phyloP scores from a whole-genome alignment of 2,329 filamentous ascomycete species.

The Xylaria sp. region DNA sequence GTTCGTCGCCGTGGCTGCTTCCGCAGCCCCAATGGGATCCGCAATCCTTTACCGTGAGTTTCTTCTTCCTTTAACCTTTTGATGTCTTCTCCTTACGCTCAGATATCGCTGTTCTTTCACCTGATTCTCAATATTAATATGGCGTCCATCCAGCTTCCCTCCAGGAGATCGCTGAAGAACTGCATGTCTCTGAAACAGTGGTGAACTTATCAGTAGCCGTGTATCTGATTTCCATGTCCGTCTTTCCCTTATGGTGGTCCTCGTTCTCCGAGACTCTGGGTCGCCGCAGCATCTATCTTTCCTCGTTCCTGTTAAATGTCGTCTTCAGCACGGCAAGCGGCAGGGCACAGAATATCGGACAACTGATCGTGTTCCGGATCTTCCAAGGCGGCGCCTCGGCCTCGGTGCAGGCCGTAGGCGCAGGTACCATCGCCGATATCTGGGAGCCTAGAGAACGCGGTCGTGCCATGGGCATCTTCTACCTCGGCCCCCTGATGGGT shows the following conservation, averaged over 20 bases:
- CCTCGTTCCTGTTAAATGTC: constrained; percentile 77
- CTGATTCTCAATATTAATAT: constrained; percentile 24
- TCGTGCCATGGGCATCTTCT: constrained; percentile 84
- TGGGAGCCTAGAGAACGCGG: constrained; percentile 81
- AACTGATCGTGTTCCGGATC: constrained; percentile 82
- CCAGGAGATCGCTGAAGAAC: constrained; percentile 68
- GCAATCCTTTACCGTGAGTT: constrained; percentile 81
- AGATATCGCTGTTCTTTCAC: neutral
- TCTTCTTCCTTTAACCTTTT: neutral
- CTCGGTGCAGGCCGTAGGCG: constrained; percentile 84
- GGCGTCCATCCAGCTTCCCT: constrained; percentile 68
- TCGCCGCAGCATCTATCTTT: constrained; percentile 80
- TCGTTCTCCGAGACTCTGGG: constrained; percentile 80
- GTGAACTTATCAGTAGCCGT: constrained; percentile 81
- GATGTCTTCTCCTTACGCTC: neutral
- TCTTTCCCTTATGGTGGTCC: constrained; percentile 89
- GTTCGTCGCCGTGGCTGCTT: constrained; percentile 79
- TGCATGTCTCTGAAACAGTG: constrained; percentile 71
- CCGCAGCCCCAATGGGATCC: constrained; percentile 84
- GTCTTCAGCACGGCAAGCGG: constrained; percentile 77
- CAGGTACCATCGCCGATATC: constrained; percentile 83
- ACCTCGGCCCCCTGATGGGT: constrained; percentile 79
- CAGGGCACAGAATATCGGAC: constrained; percentile 74
- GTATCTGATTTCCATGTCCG: constrained; percentile 85
- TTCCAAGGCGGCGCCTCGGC: constrained; percentile 80